Percentiles rank a stretch among this genome's conserved stretches.
Evolutionary conservation across 2,329 filamentous ascomycete species (phyloP).

Genomic region (Exutisphaerella laricina): DNA sequence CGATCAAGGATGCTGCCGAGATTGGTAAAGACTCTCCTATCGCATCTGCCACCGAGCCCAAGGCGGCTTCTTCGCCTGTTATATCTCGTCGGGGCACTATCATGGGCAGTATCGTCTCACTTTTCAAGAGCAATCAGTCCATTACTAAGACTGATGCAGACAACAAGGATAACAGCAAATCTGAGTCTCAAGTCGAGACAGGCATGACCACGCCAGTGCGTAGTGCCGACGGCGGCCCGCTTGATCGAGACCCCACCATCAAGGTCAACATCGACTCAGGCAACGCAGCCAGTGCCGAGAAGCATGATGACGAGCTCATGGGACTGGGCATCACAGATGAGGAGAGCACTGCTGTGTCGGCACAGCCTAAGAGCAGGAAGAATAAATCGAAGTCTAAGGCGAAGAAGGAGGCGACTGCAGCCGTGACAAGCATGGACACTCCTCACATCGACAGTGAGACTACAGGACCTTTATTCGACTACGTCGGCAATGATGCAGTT

Average conservation of each 20-base stretch:
- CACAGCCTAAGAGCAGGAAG: conserved; percentile 19
- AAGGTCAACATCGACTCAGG: too few species aligned
- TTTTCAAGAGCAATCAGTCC: too few species aligned
- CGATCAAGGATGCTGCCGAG: neutral
- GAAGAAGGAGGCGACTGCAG: conserved; percentile 12
- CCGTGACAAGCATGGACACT: neutral
- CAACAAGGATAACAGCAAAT: too few species aligned
- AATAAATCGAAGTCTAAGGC: conserved; percentile 19
- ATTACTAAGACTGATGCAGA: too few species aligned
- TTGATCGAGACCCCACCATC: too few species aligned
- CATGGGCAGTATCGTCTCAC: too few species aligned
- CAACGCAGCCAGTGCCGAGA: too few species aligned
- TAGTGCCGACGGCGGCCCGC: too few species aligned
- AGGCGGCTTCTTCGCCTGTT: neutral
- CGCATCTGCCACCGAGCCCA: neutral
- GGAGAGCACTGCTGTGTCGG: conserved; percentile 1
- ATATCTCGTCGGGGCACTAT: neutral
- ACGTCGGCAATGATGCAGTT: conserved; percentile 4
- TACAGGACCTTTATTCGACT: conserved; percentile 1
- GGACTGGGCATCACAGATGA: conserved; percentile 13
- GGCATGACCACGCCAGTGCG: too few species aligned
- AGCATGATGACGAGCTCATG: too few species aligned
- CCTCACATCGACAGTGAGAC: neutral
- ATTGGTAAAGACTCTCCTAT: neutral
- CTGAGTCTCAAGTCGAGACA: too few species aligned